Base-by-base conservation (phyloP, 306 rosid genomes). In the Medicago arabica region DNA sequence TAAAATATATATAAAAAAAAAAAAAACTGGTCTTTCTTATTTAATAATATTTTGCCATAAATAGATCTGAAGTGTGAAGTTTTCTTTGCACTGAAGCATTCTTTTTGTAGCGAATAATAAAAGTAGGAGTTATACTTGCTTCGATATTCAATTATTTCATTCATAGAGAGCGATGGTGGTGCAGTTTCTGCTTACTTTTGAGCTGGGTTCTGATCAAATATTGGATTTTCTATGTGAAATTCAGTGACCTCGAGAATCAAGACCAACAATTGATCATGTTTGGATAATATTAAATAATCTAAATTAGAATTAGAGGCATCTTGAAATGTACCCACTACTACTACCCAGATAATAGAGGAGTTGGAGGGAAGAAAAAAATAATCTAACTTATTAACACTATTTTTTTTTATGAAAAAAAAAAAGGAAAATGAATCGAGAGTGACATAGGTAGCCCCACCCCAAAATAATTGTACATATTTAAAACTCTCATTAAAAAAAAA, bases 211-310 rank as follows among this genome's bases (percentile, higher is more conserved):
- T 51, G 66, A 64, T 9, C 9, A 54, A 16, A 9, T 13, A 14
- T 41, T 62, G 38, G 40, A 50, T 57, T 79, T 64, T 65, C 40
- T 57, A n/a, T 19, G 63, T 28, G 47, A 49, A 74, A 15, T 58
- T 74, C 58, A 67, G 75, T 74, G 71, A 63, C 39, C 51, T 47
- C 18, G 69, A 66, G 41, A 59, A 67, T 47, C 15, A 73, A 55
- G 54, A 61, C 13, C 53, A 36, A 21, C 17, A 53, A 38, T 59
- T 59, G 18, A 58, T 65, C 43, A 23, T 16, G 31, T n/a, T 51
- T 51, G 58, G 72, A 81, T 75, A 81, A 60, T 62, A 25, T 28
- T 28, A 28, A 28, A 28, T 28, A 28, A 28, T 28, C 31, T 28
- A 28, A 28, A 28, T 28, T 28, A 28, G 31, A 28, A 28, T 28